Base-by-base conservation (phyloP, 164 flowering plant genomes). In the Magnolia changhungtana region DNA sequence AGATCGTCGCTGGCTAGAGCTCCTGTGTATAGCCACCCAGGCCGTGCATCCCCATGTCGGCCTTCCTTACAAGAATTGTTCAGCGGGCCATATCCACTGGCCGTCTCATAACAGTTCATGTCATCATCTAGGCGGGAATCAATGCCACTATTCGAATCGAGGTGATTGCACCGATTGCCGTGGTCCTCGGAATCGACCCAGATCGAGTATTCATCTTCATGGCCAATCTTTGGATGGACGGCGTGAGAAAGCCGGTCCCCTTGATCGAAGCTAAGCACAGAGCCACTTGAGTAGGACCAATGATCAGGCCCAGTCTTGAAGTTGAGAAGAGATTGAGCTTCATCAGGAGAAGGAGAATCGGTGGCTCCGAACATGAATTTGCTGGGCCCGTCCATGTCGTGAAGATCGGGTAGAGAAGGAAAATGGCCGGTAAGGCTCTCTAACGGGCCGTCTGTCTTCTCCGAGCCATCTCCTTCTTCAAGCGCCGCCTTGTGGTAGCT, bases 221-320 rank as follows among this genome's bases (percentile, higher is more conserved):
- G 72, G 63, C n/a, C 52, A 8, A 21, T 71, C 75, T 31, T 77
- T 16, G 52, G 68, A 50, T 74, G 37, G 27, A 55, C 63, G 19
- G 21, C 71, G 50, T 63, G 78, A 20, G 70, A 49, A 14, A 71
- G 70, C 4, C 66, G 51, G n/a, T 82, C 84, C 4, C 74, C 80
- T 70, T 83, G 86, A 20, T 82, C 85, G 51, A 92, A 92, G 82
- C 88, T 88, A 69, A 90, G 90, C 51, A 90, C 73, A 19, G 91
- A 87, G 50, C 83, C 86, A 72, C 75, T 73, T 11, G 79, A 72
- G 19, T 82, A 78, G 65, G 71, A 61, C 75, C 80, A 78, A 37
- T 73, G 67, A 18, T 81, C 83, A 20, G 72, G 72, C 21, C 85
- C 85, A 45, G 73, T 8, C 73, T 84, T 86, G 83, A 92, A 88